These are phyloP conservation scores for Microdochium nivale DNA, from an alignment of 2,329 filamentous ascomycete species.

Conservation along the genomic window DNA sequence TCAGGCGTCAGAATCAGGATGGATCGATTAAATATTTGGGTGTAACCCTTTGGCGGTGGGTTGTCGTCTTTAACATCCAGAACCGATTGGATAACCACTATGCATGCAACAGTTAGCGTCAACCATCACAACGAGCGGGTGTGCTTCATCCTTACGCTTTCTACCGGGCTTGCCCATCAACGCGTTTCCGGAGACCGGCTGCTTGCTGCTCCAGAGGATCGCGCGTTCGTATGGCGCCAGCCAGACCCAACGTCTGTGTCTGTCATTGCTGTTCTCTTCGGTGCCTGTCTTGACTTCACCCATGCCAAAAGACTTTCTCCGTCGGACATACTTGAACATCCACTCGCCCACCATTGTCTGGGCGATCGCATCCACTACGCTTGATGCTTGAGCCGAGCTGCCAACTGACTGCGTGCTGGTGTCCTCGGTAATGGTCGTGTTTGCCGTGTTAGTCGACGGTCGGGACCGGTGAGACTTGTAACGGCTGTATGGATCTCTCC, in stretches of 20 bases:
- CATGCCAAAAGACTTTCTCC: conserved; percentile 85
- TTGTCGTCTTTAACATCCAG: conserved; percentile 95
- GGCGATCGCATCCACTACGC: conserved; percentile 91
- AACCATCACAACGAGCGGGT: neutral
- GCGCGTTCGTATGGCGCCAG: conserved; percentile 91
- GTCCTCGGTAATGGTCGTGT: conserved; percentile 39
- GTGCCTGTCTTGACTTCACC: conserved; percentile 55
- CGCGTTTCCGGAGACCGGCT: conserved; percentile 79
- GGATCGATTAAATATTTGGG: conserved; percentile 73
- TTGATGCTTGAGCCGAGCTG: conserved; percentile 58
- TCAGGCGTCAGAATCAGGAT: conserved; percentile 92
- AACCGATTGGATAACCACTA: conserved; percentile 92
- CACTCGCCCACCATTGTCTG: conserved; percentile 98
- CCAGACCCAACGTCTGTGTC: conserved; percentile 98
- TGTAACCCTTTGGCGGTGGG: conserved; percentile 63
- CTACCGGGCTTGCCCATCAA: conserved; percentile 90
- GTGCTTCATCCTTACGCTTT: conserved; percentile 63
- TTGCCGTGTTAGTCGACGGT: conserved; percentile 50
- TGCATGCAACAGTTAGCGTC: conserved; percentile 21
- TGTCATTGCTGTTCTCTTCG: conserved; percentile 64
- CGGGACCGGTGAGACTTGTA: conserved; percentile 45
- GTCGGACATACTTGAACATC: conserved; percentile 87
- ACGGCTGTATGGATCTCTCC: conserved; percentile 31
- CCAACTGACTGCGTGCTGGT: conserved; percentile 42
- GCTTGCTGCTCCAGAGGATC: conserved; percentile 97